phyloP scores from a whole-genome alignment of 169 alveolate genomes.

The Cryptosporidium ryanae region DNA sequence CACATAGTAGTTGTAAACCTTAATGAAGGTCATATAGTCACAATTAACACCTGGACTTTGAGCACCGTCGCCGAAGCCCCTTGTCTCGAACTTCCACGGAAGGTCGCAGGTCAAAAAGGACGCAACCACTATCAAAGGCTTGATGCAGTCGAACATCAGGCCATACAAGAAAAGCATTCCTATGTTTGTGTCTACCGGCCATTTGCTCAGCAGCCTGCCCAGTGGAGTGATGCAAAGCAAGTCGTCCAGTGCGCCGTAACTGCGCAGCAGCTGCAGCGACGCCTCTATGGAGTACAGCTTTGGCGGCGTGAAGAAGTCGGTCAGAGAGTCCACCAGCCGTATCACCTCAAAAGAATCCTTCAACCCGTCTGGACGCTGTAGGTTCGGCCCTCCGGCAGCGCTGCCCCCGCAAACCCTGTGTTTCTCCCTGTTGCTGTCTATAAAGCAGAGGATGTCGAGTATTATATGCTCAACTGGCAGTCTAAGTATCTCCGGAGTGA shows the following conservation, averaged over 20 bases:
- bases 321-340: slow-evolving; percentile 11
- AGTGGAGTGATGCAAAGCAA: slow-evolving; percentile 64
- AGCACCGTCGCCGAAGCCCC: background rate
- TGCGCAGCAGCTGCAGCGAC: slow-evolving; percentile 24
- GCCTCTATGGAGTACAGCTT: slow-evolving; percentile 50
- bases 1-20: slow-evolving; percentile 39
- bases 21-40: slow-evolving; percentile 63
- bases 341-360: slow-evolving; percentile 7
- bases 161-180: slow-evolving; percentile 74
- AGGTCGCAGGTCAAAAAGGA: slow-evolving; percentile 71
- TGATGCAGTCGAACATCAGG: slow-evolving; percentile 52
- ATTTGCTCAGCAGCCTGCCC: slow-evolving; percentile 53
- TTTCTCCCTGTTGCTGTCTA: background rate
- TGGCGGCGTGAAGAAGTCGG: slow-evolving; percentile 61
- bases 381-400: too few species aligned
- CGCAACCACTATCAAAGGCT: slow-evolving; percentile 60
- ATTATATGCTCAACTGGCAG: slow-evolving; percentile 64
- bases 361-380: background rate
- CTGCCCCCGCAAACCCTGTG: too few species aligned
- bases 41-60: slow-evolving; percentile 27
- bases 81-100: slow-evolving; percentile 53
- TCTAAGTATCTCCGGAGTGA: slow-evolving; percentile 54
- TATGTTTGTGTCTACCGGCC: slow-evolving; percentile 76
- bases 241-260: slow-evolving; percentile 51
- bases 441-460: slow-evolving; percentile 34